These are phyloP conservation scores for Carallia pectinifolia DNA, from an alignment of 345 rosid species.

Conservation along the genomic window DNA sequence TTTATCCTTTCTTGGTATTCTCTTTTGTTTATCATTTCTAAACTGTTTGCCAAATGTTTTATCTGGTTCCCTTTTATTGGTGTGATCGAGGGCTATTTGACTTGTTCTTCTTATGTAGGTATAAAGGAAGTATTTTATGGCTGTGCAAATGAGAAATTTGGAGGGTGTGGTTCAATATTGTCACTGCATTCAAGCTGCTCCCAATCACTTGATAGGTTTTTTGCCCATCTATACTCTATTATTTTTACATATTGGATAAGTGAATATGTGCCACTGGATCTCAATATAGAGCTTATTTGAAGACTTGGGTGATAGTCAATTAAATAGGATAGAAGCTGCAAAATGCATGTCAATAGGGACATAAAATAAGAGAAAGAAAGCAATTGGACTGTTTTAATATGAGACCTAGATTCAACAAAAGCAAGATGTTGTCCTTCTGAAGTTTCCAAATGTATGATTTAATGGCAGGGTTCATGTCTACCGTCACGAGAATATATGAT, in stretches of 20 bases:
- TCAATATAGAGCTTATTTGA: background rate
- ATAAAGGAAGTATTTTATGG: constrained; percentile 72
- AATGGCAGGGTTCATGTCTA: background rate
- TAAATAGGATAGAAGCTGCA: too few relatives aligned
- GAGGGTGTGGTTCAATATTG: constrained; percentile 82
- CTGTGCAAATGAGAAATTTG: constrained; percentile 79
- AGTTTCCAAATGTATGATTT: background rate
- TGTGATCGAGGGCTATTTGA: constrained; percentile 2
- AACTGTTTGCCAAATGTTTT: background rate
- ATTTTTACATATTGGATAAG: too few relatives aligned
- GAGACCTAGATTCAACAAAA: background rate
- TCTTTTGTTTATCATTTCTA: background rate
- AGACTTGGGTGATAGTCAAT: background rate
- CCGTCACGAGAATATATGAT: too few relatives aligned
- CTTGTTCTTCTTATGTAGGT: constrained; percentile 28
- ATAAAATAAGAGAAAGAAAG: background rate
- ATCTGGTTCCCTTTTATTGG: background rate
- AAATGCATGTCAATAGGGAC: too few relatives aligned
- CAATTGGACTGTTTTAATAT: background rate
- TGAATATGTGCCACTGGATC: background rate
- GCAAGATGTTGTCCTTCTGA: background rate
- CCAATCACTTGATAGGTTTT: constrained; percentile 26
- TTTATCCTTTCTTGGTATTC: constrained; percentile 64
- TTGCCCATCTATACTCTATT: too few relatives aligned
- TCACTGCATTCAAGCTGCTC: constrained; percentile 50